Evolutionary conservation across 176 grass and related monocot species (phyloP), one percentile per base, ranked within the genome.

Genomic region (Paspalum notatum): DNA sequence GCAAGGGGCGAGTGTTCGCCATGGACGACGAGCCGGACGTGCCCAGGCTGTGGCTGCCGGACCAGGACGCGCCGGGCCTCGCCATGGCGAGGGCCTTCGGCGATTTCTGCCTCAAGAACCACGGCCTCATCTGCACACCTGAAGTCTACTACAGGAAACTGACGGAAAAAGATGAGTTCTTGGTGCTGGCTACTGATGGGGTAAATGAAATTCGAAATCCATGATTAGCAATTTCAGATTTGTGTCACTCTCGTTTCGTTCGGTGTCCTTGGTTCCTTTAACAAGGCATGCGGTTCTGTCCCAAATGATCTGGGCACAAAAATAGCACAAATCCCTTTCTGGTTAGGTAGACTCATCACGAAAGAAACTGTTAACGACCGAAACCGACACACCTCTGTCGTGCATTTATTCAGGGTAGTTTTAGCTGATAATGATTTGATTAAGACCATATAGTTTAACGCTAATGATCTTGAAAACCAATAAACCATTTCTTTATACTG

Each of bases 21-120:
- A 82, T 97, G 58, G 73, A 91, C 18, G 94, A 97, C 27, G 94
- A 93, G 32, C 90, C 94, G 1, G 91, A 91, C 3, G 86, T 97
- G 51, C 84, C 83, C 32, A 92, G 94, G 66, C 12, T 97, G 71
- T 97, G 94, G 94, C 72, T 97, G 40, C 94, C 94, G 1, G 84
- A 93, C 14, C 83, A 97, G 17, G 94, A 91, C 25, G 87, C 90
- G 1, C 94, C 94, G 0, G 94, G 94, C 17, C 94, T 97, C 1
- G 94, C 94, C 73, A 97, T 97, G 94, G 91, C 94, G 24, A 90
- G 94, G 74, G 91, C 94, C n/a, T 93, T 97, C 5, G 94, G 94
- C 6, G 94, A 97, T 45, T 93, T 93, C 68, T 97, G 94, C 86
- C 77, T 97, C 7, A 97, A 97, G 84, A 89, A 93, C 41, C 88